Evolutionary conservation across 2,329 filamentous ascomycete species (phyloP), one percentile per base, ranked within the genome.

Genomic region (Chaetomiaceae sp.): DNA sequence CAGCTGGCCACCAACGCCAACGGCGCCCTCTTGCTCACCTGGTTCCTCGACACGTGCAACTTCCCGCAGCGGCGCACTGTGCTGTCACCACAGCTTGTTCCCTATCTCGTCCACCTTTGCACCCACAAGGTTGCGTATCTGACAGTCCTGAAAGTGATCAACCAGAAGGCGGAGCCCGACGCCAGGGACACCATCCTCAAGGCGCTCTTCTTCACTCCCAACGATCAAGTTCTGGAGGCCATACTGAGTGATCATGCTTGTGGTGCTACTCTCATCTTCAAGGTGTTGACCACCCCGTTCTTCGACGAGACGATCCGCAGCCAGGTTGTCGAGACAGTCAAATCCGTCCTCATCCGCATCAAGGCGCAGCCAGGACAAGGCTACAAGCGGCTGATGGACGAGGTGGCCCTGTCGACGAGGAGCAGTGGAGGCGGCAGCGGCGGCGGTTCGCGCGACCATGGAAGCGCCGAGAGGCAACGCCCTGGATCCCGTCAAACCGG

Each of bases 71-170:
- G 93, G 58, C 87, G 93, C 52, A 95, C 89, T 20, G 91, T 97
- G 23, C 77, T 99, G 49, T 91, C 93, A 39, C 93, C 93, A 17
- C 84, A 91, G 60, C 82, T 99, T 20, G 89, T 96, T 14, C 91
- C 93, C 35, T 90, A 95, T 65, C 77, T 99, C 27, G 90, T 96
- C 20, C 89, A 96, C 65, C 79, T 99, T 6, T 97, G 93, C 76
- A 97, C 93, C 0, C 93, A 99, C 76, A 97, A 97, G 76, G 92
- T 99, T 50, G 93, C 93, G 0, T 97, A 97, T 65, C 77, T 97
- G 55, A 99, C 93, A 0, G 92, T 99, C 1, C 76, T 99, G 51
- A 99, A 99, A 74, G 90, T 97, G 44, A 95, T 99, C 69, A 99
- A 99, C 67, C 93, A 99, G 69, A 90, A 95, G 65, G 88, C 91